Conservation (phyloP, 225 moss, liverwort and hornwort genomes). For the Asterella californica region DNA sequence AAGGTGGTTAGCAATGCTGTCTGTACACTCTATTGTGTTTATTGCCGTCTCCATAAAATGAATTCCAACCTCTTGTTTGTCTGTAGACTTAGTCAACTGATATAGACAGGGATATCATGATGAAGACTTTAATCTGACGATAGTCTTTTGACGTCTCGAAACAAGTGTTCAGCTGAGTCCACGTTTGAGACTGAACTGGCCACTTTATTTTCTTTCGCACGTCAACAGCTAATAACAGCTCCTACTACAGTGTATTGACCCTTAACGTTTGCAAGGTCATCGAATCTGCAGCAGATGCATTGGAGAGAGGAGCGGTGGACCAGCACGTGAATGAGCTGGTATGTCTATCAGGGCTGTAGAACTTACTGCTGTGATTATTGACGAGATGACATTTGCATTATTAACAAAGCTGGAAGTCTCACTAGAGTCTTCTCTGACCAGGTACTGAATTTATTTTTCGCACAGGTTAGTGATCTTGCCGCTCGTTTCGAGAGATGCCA, state of each 20-base stretch:
- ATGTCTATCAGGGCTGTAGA: background rate
- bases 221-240: background rate
- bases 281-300: constrained; percentile 72
- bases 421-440: no score
- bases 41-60: no score
- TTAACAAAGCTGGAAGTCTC: background rate
- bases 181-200: background rate
- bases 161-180: no score
- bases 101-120: no score
- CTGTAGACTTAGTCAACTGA: no score
- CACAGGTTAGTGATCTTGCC: constrained; percentile 67
- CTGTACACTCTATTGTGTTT: no score
- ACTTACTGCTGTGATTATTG: background rate
- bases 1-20: no score
- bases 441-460: background rate
- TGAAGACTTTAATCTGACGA: no score
- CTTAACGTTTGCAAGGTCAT: constrained; percentile 50
- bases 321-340: constrained; percentile 82
- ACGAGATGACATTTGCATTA: background rate
- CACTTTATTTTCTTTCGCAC: background rate
- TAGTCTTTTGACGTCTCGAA: no score
- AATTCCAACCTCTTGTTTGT: no score
- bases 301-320: constrained; percentile 80
- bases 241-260: background rate
- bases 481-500: constrained; percentile 75